Evolutionary conservation across 306 rosid genomes (phyloP), one percentile per base, ranked within the genome.

Genomic region (Argentina anserina): DNA sequence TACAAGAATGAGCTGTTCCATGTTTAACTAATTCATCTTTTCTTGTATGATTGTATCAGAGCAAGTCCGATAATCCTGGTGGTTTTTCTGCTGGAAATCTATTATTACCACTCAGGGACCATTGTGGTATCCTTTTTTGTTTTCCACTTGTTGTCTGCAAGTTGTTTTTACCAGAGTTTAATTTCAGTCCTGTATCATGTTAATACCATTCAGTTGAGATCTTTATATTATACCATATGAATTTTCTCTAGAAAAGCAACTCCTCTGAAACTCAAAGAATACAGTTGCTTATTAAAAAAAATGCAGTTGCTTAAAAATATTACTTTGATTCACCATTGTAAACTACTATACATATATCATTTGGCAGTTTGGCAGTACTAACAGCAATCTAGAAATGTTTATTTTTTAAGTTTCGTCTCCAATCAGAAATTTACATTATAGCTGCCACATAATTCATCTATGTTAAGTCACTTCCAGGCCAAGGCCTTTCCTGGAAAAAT

Each of bases 1-100:
- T 85, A 78, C 82, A 78, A 71, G 82, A 90, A 87, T 42, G 78
- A 75, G 74, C 72, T 82, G 79, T 88, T 84, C 86, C 71, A 80
- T 47, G 80, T 76, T 62, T 82, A 83, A 80, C 34, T 67, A 59
- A 9, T 75, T 66, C 49, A 42, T 50, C 55, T 73, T 72, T 56
- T 36, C 73, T 68, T 69, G 20, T 82, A 61, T 52, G 20, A 4
- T 77, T 63, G 34, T 12, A 29, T 71, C 49, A 47, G 73, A 76
- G 76, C 13, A 65, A 70, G 73, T 72, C 29, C 53, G 23, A 53
- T 40, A 55, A 72, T 13, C 74, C 43, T 23, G 28, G 69, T 65
- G 70, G 75, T 65, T 40, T 56, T 68, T 70, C 69, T 20, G 64
- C 55, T 42, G 39, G 53, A 41, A 53, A 47, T 28, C 7, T 37